Conservation (phyloP, 2,329 filamentous ascomycete species). For the Pezicula neosporulosa region DNA sequence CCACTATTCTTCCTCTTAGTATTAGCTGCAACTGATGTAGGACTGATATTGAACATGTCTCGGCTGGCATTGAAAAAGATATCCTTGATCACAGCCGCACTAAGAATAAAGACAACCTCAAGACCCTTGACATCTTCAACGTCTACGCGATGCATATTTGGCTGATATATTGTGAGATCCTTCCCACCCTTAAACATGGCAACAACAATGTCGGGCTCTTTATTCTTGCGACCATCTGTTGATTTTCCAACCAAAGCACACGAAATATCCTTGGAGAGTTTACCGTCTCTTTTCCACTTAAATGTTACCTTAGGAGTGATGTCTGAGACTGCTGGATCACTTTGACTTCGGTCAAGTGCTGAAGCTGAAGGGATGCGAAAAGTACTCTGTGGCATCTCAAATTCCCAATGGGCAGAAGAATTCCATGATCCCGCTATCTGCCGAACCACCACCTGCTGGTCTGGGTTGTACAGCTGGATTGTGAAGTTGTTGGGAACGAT, state of each 20-base stretch:
- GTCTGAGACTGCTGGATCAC: slow-evolving; percentile 51
- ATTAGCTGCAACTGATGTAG: slow-evolving; percentile 30
- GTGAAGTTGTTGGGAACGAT: slow-evolving; percentile 74
- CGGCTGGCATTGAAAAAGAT: slow-evolving; percentile 61
- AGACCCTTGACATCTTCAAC: slow-evolving; percentile 92
- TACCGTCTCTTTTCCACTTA: slow-evolving; percentile 85
- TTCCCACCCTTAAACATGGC: slow-evolving; percentile 75
- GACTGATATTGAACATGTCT: slow-evolving; percentile 75
- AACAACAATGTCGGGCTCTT: slow-evolving; percentile 94
- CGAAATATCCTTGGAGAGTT: slow-evolving; percentile 81
- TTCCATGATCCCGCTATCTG: slow-evolving; percentile 76
- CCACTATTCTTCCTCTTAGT: slow-evolving; percentile 25
- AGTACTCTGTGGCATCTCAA: slow-evolving; percentile 82
- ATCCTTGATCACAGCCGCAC: slow-evolving; percentile 62
- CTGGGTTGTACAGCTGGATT: slow-evolving; percentile 92
- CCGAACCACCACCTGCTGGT: slow-evolving; percentile 72
- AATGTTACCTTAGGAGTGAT: slow-evolving; percentile 75
- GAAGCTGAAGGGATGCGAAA: slow-evolving; percentile 80
- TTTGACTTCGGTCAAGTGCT: slow-evolving; percentile 69
- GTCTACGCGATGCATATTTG: slow-evolving; percentile 85
- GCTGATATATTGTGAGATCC: slow-evolving; percentile 82
- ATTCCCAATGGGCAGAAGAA: slow-evolving; percentile 79
- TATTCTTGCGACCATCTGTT: slow-evolving; percentile 70
- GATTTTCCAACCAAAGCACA: slow-evolving; percentile 82
- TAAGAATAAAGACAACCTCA: slow-evolving; percentile 72